These are phyloP conservation scores for Pythium aristosporum DNA, from an alignment of 352 stramenopile species.

Conservation along the genomic window DNA sequence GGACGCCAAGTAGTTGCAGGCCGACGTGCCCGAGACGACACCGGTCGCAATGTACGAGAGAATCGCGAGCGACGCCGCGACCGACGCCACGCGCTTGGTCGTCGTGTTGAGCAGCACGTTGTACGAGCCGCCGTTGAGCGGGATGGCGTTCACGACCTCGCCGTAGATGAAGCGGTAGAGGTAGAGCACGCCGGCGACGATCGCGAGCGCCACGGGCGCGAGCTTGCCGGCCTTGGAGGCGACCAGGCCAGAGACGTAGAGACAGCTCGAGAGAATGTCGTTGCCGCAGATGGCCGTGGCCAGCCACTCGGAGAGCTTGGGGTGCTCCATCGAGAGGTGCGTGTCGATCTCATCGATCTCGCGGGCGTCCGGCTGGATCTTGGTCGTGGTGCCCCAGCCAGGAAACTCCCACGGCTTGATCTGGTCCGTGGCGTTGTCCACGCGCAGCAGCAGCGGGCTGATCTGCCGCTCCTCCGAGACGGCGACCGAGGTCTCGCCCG, in stretches of 20 bases:
- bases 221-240: conserved; percentile 89
- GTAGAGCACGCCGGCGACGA: conserved; percentile 90
- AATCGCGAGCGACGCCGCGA: conserved; percentile 92
- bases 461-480: conserved; percentile 46
- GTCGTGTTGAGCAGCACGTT: conserved; percentile 96
- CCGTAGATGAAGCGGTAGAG: conserved; percentile 94
- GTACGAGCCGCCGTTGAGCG: conserved; percentile 95
- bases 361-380: conserved; percentile 52
- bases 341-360: conserved; percentile 76
- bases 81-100: conserved; percentile 90
- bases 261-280: conserved; percentile 93
- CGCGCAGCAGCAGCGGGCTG: conserved; percentile 66
- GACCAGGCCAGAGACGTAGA: conserved; percentile 88
- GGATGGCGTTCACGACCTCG: conserved; percentile 92
- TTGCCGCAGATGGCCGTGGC: conserved; percentile 95
- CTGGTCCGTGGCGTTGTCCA: conserved; percentile 67
- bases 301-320: conserved; percentile 91
- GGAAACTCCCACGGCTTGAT: conserved; percentile 87
- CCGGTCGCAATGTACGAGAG: conserved; percentile 96
- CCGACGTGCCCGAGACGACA: conserved; percentile 85
- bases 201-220: conserved; percentile 83
- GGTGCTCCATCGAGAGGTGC: conserved; percentile 70
- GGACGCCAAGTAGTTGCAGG: conserved; percentile 84
- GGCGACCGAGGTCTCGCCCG: conserved; percentile 32
- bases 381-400: conserved; percentile 71